phyloP scores from a whole-genome alignment of 495 filamentous ascomycete genomes.

The Tuber borchii region DNA sequence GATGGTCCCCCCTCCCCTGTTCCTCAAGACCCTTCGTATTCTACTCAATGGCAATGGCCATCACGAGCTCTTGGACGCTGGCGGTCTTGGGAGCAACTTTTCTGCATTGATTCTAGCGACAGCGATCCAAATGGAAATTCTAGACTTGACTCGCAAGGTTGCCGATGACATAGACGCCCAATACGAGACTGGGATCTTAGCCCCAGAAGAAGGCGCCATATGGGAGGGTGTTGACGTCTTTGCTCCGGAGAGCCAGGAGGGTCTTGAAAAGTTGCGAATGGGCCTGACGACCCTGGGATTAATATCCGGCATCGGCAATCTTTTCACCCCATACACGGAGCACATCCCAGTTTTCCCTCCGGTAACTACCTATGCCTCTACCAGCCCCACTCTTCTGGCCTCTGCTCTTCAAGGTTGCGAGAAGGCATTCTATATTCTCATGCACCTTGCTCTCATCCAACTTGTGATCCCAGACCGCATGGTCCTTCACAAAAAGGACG shows the following conservation, averaged over 20 bases:
- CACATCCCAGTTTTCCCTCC: conserved; percentile 10
- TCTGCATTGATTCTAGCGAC: conserved; percentile 34
- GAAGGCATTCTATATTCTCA: conserved; percentile 36
- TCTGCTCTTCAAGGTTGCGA: conserved; percentile 35
- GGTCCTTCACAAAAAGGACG: conserved; percentile 32
- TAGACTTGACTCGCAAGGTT: conserved; percentile 34
- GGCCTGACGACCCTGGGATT: conserved; percentile 32
- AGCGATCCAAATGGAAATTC: conserved; percentile 37
- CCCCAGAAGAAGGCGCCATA: conserved; percentile 15
- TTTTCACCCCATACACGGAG: conserved; percentile 27
- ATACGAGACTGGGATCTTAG: conserved; percentile 16
- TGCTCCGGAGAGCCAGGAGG: conserved; percentile 19
- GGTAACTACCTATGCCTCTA: conserved; percentile 17
- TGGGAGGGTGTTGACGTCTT: conserved; percentile 29
- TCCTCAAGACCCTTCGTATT: conserved; percentile 29
- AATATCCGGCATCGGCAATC: conserved; percentile 36
- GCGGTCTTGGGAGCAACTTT: conserved; percentile 34
- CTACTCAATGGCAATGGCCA: conserved; percentile 27
- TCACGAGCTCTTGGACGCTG: conserved; percentile 21
- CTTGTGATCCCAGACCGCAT: conserved; percentile 38
- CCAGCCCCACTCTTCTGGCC: conserved; percentile 16
- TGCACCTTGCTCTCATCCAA: conserved; percentile 35
- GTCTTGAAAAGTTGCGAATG: conserved; percentile 25
- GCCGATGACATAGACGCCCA: conserved; percentile 27
- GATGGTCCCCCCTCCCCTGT: conserved; percentile 25